These are phyloP conservation scores for Ophiostoma quercus DNA, from an alignment of 2,329 filamentous ascomycete species.

Conservation along the genomic window DNA sequence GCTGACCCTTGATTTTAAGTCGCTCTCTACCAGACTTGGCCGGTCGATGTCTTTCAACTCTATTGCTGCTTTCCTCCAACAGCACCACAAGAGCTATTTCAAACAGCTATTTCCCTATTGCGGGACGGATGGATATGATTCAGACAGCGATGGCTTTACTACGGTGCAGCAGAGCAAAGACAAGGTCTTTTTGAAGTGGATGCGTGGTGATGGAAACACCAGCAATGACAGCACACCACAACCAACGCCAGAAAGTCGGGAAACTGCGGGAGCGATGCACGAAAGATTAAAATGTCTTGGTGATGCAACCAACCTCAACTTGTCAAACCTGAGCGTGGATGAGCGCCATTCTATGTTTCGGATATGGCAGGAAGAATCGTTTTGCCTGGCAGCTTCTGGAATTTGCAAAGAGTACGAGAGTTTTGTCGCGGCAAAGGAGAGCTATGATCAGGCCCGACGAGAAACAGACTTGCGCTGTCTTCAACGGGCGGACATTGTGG, in stretches of 20 bases:
- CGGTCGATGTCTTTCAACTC: not conserved
- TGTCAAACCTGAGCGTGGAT: not conserved
- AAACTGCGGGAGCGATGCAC: not conserved
- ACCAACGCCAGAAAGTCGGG: not conserved
- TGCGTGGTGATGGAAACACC: not conserved
- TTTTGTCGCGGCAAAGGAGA: constrained; percentile 6
- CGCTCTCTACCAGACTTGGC: not conserved
- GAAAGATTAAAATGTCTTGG: not conserved
- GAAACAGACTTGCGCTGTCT: constrained; percentile 39
- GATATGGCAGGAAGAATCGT: constrained; percentile 16
- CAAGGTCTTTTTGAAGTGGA: constrained; percentile 29
- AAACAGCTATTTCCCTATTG: constrained; percentile 30
- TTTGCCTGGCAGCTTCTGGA: not conserved
- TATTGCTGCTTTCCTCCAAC: not conserved
- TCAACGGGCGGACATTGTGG: constrained; percentile 45
- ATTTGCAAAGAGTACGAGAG: not conserved
- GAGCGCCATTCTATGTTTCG: constrained; percentile 1
- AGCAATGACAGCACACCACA: not conserved
- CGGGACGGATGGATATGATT: not conserved
- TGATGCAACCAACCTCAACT: not conserved
- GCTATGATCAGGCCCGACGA: constrained; percentile 26
- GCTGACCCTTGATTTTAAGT: not conserved
- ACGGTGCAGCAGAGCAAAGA: constrained; percentile 26
- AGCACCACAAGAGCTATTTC: constrained; percentile 28
- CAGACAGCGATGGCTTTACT: constrained; percentile 30